Percentiles rank a stretch among this genome's conserved stretches.
Conservation (phyloP, 805 yeast genomes). For the Phaffomyces antillensis region DNA sequence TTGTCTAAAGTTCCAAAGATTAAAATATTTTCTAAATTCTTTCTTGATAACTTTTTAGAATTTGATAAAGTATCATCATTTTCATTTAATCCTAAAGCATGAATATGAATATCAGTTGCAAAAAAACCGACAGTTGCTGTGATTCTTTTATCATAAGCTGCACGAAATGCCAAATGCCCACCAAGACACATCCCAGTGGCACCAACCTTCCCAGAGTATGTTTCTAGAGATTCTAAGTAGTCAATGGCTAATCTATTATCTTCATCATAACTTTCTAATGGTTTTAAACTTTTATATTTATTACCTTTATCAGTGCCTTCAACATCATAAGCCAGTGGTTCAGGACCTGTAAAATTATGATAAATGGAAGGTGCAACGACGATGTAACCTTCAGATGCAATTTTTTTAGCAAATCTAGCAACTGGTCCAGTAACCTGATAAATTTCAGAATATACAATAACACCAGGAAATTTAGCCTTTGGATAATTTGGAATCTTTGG, state of each 20-base stretch:
- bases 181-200: slow-evolving; percentile 87
- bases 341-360: slow-evolving; percentile 58
- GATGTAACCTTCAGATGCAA: slow-evolving; percentile 74
- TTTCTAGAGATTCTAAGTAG: slow-evolving; percentile 46
- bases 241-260: slow-evolving; percentile 61
- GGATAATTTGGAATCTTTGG: slow-evolving; percentile 71
- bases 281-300: slow-evolving; percentile 56
- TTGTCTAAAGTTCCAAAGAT: slow-evolving; percentile 75
- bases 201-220: slow-evolving; percentile 69
- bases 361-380: slow-evolving; percentile 76
- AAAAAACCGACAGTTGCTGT: slow-evolving; percentile 68
- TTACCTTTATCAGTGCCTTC: slow-evolving; percentile 76
- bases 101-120: slow-evolving; percentile 73
- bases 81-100: slow-evolving; percentile 54
- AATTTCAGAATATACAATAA: slow-evolving; percentile 70
- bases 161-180: slow-evolving; percentile 73
- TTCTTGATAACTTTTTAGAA: slow-evolving; percentile 42
- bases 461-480: slow-evolving; percentile 76
- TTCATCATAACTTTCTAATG: slow-evolving; percentile 67
- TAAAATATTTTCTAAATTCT: slow-evolving; percentile 51
- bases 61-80: slow-evolving; percentile 61
- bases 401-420: slow-evolving; percentile 65
- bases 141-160: slow-evolving; percentile 58
- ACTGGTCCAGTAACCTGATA: slow-evolving; percentile 84
- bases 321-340: slow-evolving; percentile 60